Percentiles rank a stretch among this genome's conserved stretches.
These are phyloP conservation scores for Heterobasidion parviporum DNA, from an alignment of 1,284 basidiomycete genomes.

Conservation along the genomic window DNA sequence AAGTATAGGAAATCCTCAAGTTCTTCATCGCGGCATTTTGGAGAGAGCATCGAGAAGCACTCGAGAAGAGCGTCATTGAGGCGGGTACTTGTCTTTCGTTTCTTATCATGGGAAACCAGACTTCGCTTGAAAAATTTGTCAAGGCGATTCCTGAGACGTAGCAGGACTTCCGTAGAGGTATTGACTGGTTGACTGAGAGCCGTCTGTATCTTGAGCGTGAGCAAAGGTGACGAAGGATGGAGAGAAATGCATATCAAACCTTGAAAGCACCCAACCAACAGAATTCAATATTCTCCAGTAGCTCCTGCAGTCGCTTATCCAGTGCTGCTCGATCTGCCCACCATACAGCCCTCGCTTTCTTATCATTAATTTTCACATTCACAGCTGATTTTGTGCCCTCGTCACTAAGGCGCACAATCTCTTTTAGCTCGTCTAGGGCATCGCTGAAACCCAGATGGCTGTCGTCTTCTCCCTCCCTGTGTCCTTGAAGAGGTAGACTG, in stretches of 20 bases:
- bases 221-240: not conserved
- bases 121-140: conserved; percentile 70
- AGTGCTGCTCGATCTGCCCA: conserved; percentile 77
- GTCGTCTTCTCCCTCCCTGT: conserved; percentile 69
- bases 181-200: conserved; percentile 55
- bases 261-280: conserved; percentile 98
- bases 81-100: conserved; percentile 41
- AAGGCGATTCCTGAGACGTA: conserved; percentile 53
- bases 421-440: conserved; percentile 66
- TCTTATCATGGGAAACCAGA: conserved; percentile 53
- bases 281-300: conserved; percentile 85
- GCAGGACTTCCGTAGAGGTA: conserved; percentile 37
- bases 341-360: conserved; percentile 68
- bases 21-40: conserved; percentile 85
- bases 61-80: conserved; percentile 73
- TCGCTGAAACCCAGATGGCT: conserved; percentile 73
- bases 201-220: conserved; percentile 35
- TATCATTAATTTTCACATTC: conserved; percentile 57
- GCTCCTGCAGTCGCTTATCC: conserved; percentile 67
- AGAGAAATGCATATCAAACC: conserved; percentile 32
- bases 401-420: conserved; percentile 76
- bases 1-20: conserved; percentile 94
- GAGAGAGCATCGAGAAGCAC: conserved; percentile 78
- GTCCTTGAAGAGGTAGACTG: conserved; percentile 81
- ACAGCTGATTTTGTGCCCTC: conserved; percentile 70